Evolutionary conservation across 2,329 filamentous ascomycete genomes (phyloP), one percentile per base, ranked within the genome.

Genomic region (Cladophialophora immunda): DNA sequence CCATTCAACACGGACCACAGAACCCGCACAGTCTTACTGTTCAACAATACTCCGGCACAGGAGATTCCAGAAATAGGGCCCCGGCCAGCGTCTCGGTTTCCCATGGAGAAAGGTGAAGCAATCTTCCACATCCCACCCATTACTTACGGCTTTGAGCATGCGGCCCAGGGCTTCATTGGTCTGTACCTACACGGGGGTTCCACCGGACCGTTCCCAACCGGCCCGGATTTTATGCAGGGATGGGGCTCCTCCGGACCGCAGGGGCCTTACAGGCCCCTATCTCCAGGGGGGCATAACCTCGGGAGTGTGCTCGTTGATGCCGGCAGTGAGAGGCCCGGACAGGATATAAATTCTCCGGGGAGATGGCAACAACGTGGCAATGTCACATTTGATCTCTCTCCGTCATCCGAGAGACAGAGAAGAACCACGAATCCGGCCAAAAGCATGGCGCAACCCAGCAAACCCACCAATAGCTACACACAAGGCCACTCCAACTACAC

Each of bases 401-500:
- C n/a, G n/a, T n/a, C n/a, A n/a, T n/a, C n/a, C n/a, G n/a, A n/a
- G n/a, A n/a, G n/a, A n/a, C n/a, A n/a, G n/a, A n/a, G n/a, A n/a
- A n/a, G n/a, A n/a, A n/a, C n/a, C n/a, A n/a, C n/a, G n/a, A n/a
- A n/a, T n/a, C n/a, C n/a, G n/a, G n/a, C n/a, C n/a, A n/a, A n/a
- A n/a, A n/a, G n/a, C n/a, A n/a, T 72, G 69, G 58, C 67, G 8
- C 36, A 58, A 27, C 19, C 52, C 4, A 66, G 36, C 58, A 15
- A 45, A 61, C 15, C 47, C 19, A 67, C 22, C 57, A 69, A 58
- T 41, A 50, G 9, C 22, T 72, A 72, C 64, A 70, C 60, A 13
- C 69, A 71, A n/a, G 81, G 81, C 50, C 78, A 83, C 69, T 80
- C 80, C 36, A 70, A 73, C 30, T 76, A 75, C 34, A 80, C 80